Evolutionary conservation across 805 yeast species (phyloP).

Genomic region (Candida ovalis): DNA sequence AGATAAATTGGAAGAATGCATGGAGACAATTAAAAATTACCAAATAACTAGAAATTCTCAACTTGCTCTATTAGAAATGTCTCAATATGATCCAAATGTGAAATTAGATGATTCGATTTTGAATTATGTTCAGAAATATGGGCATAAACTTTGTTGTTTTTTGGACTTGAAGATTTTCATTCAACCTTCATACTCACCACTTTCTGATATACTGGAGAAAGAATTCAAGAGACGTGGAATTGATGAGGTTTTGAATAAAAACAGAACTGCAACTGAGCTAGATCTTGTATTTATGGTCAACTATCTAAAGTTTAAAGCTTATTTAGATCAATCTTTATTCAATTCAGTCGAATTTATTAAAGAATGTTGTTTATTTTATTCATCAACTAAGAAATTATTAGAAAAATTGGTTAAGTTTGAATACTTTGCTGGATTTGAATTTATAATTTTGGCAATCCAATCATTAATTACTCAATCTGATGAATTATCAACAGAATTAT

Average conservation of each 20-base stretch:
- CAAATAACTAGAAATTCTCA: slow-evolving; percentile 51
- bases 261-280: slow-evolving; percentile 15
- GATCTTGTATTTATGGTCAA: slow-evolving; percentile 28
- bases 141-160: slow-evolving; percentile 61
- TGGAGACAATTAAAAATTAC: slow-evolving; percentile 27
- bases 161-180: slow-evolving; percentile 48
- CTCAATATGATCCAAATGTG: slow-evolving; percentile 15
- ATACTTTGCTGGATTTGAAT: slow-evolving; percentile 65
- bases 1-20: slow-evolving; percentile 31
- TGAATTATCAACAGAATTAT: slow-evolving; percentile 20
- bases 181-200: not conserved
- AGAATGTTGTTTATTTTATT: slow-evolving; percentile 38
- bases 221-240: slow-evolving; percentile 10
- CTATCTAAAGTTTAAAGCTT: slow-evolving; percentile 42
- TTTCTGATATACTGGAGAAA: slow-evolving; percentile 7
- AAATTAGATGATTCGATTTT: slow-evolving; percentile 29
- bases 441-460: slow-evolving; percentile 53
- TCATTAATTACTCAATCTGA: slow-evolving; percentile 18
- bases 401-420: slow-evolving; percentile 53
- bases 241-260: slow-evolving; percentile 6
- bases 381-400: slow-evolving; percentile 35
- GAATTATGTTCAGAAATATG: slow-evolving; percentile 43
- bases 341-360: slow-evolving; percentile 21
- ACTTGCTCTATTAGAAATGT: slow-evolving; percentile 49
- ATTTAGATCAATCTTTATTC: slow-evolving; percentile 23